Percentiles rank a stretch among this genome's conserved stretches.
Conservation (phyloP, 768 basidiomycete species). For the Termitomyces sp. region DNA sequence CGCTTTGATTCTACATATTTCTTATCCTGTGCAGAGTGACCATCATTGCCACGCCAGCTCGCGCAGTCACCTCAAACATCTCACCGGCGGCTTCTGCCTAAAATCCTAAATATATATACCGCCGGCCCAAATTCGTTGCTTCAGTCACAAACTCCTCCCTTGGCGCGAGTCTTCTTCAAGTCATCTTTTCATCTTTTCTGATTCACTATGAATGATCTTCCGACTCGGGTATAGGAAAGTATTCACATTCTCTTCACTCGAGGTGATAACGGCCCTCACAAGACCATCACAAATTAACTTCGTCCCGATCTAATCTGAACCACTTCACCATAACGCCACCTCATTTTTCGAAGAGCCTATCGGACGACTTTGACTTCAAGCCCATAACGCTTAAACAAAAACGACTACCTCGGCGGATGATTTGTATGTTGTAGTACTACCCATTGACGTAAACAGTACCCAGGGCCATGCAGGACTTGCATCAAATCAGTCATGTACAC, state of each 20-base stretch:
- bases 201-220: not conserved
- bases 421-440: not conserved
- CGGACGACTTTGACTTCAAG: not conserved
- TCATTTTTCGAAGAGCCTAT: not conserved
- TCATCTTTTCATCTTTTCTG: not conserved
- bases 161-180: not conserved
- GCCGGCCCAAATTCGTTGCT: not conserved
- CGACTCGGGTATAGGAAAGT: not conserved
- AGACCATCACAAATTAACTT: not conserved
- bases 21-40: not conserved
- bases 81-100: not conserved
- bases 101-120: not conserved
- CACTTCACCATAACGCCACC: not conserved
- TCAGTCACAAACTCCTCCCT: not conserved
- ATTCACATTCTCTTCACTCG: not conserved
- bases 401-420: not conserved
- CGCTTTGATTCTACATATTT: not conserved
- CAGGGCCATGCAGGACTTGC: not conserved
- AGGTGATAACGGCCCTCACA: not conserved
- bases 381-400: not conserved
- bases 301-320: not conserved
- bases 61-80: not conserved
- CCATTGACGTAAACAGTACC: not conserved
- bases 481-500: not conserved
- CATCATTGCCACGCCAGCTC: constrained; percentile 2